Percentiles rank a stretch among this genome's conserved stretches.
phyloP scores from a whole-genome alignment of 2,329 filamentous ascomycete species.

The Dryadomyces sulphureus region DNA sequence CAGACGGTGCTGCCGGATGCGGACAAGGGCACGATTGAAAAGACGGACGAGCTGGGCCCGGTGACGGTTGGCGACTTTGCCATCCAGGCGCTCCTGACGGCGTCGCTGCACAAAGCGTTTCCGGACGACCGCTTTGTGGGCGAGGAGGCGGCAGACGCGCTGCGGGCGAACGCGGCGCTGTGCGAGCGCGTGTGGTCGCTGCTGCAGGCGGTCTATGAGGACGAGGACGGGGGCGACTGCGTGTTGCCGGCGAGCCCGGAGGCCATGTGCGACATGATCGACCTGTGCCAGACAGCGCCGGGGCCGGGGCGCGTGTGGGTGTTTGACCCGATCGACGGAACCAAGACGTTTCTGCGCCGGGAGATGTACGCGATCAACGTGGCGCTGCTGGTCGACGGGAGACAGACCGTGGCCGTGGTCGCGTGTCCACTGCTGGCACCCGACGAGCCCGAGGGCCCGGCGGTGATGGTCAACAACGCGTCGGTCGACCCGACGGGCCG shows the following conservation, averaged over 20 bases:
- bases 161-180: conserved; percentile 27
- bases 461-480: conserved; percentile 26
- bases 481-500: conserved; percentile 25
- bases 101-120: conserved; percentile 33
- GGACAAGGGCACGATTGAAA: conserved; percentile 36
- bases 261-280: conserved; percentile 36
- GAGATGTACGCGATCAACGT: conserved; percentile 44
- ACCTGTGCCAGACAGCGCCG: conserved; percentile 28
- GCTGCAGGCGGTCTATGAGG: conserved; percentile 18
- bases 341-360: conserved; percentile 38
- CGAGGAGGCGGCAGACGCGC: conserved; percentile 36
- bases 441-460: conserved; percentile 22
- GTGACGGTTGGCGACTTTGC: conserved; percentile 47
- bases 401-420: conserved; percentile 34
- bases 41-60: conserved; percentile 36
- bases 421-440: conserved; percentile 26
- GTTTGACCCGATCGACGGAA: conserved; percentile 47
- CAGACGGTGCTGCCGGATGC: conserved; percentile 29
- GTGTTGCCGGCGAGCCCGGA: conserved; percentile 23
- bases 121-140: conserved; percentile 37
- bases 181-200: conserved; percentile 32
- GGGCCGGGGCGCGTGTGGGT: conserved; percentile 34
- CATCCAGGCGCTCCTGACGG: conserved; percentile 38
- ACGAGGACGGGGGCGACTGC: conserved; percentile 15
- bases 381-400: conserved; percentile 33